phyloP scores from a whole-genome alignment of 2,329 filamentous ascomycete genomes.

The Raffaelea ambrosiae region DNA sequence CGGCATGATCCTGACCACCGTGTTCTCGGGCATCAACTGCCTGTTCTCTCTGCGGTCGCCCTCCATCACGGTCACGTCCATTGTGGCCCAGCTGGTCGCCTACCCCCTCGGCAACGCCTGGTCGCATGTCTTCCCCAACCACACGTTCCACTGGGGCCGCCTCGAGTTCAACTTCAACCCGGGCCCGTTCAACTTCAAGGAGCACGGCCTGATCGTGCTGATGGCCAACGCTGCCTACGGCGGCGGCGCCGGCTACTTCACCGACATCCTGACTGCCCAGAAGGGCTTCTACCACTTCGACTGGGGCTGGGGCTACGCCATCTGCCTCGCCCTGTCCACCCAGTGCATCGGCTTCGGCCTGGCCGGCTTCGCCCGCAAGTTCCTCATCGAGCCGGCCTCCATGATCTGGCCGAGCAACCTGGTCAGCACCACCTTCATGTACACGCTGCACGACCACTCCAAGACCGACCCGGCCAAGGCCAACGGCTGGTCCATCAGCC shows the following conservation, averaged over 20 bases:
- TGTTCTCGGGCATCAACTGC: constrained; percentile 45
- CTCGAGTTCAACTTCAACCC: constrained; percentile 43
- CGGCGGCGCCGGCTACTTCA: constrained; percentile 36
- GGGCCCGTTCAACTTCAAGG: constrained; percentile 49
- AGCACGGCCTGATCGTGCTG: constrained; percentile 50
- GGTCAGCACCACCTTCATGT: constrained; percentile 36
- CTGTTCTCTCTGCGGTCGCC: constrained; percentile 29
- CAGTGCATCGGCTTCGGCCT: constrained; percentile 49
- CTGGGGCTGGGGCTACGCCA: constrained; percentile 35
- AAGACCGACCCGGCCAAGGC: constrained; percentile 16
- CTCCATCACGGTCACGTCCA: constrained; percentile 47
- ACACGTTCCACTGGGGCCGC: constrained; percentile 38
- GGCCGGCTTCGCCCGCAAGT: constrained; percentile 39
- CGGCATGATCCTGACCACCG: constrained; percentile 38
- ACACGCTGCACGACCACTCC: constrained; percentile 35
- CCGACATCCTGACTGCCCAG: constrained; percentile 29
- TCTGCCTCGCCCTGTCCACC: constrained; percentile 39
- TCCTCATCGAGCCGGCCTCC: constrained; percentile 42
- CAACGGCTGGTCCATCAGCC: constrained; percentile 5
- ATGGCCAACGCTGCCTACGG: constrained; percentile 47
- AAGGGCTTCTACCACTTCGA: constrained; percentile 30
- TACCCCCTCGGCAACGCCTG: constrained; percentile 45
- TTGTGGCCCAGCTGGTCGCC: constrained; percentile 48
- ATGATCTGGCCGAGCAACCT: constrained; percentile 43
- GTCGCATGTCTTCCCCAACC: constrained; percentile 42